Base-by-base conservation (phyloP, 305 asterid genomes). In the Fraxinus floribunda region DNA sequence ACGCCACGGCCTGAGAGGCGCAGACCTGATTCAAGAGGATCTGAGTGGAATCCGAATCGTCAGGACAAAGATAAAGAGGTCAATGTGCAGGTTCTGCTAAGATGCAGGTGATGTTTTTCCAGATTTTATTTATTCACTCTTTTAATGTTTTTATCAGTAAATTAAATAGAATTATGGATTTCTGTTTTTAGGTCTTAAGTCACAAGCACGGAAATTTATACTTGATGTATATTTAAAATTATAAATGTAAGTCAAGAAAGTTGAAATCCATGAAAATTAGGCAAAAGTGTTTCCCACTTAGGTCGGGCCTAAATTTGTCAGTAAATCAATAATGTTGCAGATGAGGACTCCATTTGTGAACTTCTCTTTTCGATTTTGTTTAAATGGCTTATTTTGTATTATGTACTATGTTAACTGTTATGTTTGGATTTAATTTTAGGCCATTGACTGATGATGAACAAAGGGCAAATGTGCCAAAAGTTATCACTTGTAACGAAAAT, bases 1-100 rank as follows among this genome's bases (percentile, higher is more conserved):
- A 94, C 96, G 10, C 98, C 98, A 7, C 87, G 96, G 74, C 93
- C 92, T 1, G 97, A 94, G 30, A 85, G 94, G 90, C 88, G 95
- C 62, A 83, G 92, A 82, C 88, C 92, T 1, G 97, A 90, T 16
- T 89, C 93, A 7, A 89, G 95, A 83, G 93, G 89, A 1, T 68
- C 84, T 78, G 96, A 94, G 3, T 89, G 92, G 88, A 87, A 80
- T 79, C 83, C 82, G 0, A 86, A 76, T 86, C 88, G 95, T 3
- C 86, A 74, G 57, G 95, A 92, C 60, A 90, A 81, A 81, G 96
- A 94, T 71, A 93, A 84, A 86, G 97, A 94, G 89, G 89, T 87
- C 77, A 94, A 92, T 66, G 89, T 92, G 24, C 97, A 92, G 88
- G 98, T 94, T 87, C 55, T 94, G 84, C 93, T 94, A 24, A 86